Evolutionary conservation across 805 yeast species (phyloP).

Genomic region (Saturnispora quitensis): DNA sequence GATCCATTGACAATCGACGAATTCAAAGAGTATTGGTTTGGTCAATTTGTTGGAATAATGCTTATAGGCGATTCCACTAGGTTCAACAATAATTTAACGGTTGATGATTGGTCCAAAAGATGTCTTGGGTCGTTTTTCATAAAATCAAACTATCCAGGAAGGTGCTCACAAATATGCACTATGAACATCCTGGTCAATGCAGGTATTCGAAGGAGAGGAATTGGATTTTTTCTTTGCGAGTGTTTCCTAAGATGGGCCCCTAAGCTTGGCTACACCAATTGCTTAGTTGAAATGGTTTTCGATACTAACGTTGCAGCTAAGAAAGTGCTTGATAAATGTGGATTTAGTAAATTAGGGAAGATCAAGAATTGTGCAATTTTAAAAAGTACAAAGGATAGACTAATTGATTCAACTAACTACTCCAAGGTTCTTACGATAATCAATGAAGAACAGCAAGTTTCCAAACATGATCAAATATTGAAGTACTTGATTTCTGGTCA

Average conservation of each 20-base stretch:
- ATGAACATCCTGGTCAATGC: slow-evolving; percentile 86
- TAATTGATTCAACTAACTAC: slow-evolving; percentile 82
- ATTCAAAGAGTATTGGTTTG: slow-evolving; percentile 83
- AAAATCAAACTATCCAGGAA: slow-evolving; percentile 85
- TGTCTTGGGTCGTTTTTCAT: slow-evolving; percentile 83
- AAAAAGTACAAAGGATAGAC: slow-evolving; percentile 63
- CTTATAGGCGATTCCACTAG: slow-evolving; percentile 61
- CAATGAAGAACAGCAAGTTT: slow-evolving; percentile 12
- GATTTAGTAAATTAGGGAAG: slow-evolving; percentile 71
- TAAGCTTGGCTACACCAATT: slow-evolving; percentile 73
- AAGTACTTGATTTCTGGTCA: slow-evolving; percentile 73
- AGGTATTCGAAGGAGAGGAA: slow-evolving; percentile 86
- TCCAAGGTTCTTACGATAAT: slow-evolving; percentile 66
- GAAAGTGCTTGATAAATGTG: slow-evolving; percentile 63
- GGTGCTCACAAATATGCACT: slow-evolving; percentile 89
- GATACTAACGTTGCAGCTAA: slow-evolving; percentile 83
- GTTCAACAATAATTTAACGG: slow-evolving; percentile 30
- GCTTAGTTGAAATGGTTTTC: slow-evolving; percentile 76
- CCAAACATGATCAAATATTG: slow-evolving; percentile 58
- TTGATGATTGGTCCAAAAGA: slow-evolving; percentile 81
- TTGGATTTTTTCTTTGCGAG: slow-evolving; percentile 77
- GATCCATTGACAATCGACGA: slow-evolving; percentile 69
- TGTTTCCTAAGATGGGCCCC: slow-evolving; percentile 90
- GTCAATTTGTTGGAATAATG: slow-evolving; percentile 70
- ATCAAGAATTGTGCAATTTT: slow-evolving; percentile 82